These are phyloP conservation scores for Rhizomucor miehei DNA, from an alignment of 371 early-diverging fungal genomes.

Conservation along the genomic window DNA sequence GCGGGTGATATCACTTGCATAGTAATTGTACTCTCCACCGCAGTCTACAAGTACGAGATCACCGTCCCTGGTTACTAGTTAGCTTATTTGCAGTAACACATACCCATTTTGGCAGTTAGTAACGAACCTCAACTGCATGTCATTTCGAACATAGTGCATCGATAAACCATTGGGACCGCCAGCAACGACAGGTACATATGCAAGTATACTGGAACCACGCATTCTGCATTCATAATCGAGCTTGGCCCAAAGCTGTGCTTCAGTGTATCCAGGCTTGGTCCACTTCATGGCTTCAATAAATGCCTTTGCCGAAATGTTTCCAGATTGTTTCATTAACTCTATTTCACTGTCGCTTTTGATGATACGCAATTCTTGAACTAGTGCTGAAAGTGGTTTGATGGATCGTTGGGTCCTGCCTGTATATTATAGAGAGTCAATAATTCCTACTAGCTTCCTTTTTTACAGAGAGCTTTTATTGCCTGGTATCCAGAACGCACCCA, in stretches of 20 bases:
- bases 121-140: constrained; percentile 55
- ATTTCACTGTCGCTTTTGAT: constrained; percentile 78
- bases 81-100: neutral
- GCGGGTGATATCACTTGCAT: constrained; percentile 91
- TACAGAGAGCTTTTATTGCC: neutral
- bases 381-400: constrained; percentile 53
- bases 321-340: constrained; percentile 75
- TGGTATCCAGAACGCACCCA: constrained; percentile 3
- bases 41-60: constrained; percentile 91
- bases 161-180: constrained; percentile 88
- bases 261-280: constrained; percentile 69
- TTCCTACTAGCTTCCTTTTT: neutral
- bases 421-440: neutral
- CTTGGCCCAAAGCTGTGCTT: constrained; percentile 75
- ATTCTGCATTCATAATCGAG: constrained; percentile 75
- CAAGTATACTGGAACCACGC: constrained; percentile 73
- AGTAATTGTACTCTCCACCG: constrained; percentile 87
- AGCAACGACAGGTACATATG: constrained; percentile 97
- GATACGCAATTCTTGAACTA: constrained; percentile 73
- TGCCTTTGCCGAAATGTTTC: constrained; percentile 74
- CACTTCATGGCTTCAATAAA: constrained; percentile 73
- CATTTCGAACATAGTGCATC: constrained; percentile 93
- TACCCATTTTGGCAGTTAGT: neutral
- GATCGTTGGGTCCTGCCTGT: constrained; percentile 30
- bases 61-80: constrained; percentile 65